Conservation (phyloP, 2,329 filamentous ascomycete species). For the Neopestalotiopsis clavispora region DNA sequence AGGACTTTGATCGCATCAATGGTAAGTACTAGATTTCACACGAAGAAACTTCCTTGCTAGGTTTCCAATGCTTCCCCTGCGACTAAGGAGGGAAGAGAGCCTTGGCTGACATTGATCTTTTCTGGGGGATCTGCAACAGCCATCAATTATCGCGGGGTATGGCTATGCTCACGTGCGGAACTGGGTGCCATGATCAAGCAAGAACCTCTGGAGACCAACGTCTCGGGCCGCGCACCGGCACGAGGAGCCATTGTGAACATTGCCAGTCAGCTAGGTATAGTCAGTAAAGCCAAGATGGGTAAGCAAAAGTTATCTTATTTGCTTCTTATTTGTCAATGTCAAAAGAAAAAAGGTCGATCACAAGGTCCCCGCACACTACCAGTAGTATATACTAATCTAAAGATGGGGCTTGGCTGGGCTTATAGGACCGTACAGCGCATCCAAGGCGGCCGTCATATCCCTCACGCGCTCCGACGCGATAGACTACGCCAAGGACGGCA, state of each 20-base stretch:
- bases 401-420: not conserved
- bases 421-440: slow-evolving; percentile 57
- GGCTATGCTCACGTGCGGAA: slow-evolving; percentile 50
- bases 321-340: not conserved
- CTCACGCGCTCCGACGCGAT: slow-evolving; percentile 62
- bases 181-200: slow-evolving; percentile 51
- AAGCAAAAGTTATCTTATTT: not conserved
- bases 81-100: not conserved
- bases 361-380: not conserved
- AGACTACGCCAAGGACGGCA: slow-evolving; percentile 52
- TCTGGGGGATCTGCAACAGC: slow-evolving; percentile 3
- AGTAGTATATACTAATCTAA: not conserved
- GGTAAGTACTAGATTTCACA: slow-evolving; percentile 22
- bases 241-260: slow-evolving; percentile 57
- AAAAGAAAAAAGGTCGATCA: not conserved
- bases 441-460: slow-evolving; percentile 62
- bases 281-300: slow-evolving; percentile 46
- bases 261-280: slow-evolving; percentile 55
- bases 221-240: slow-evolving; percentile 34
- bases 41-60: too few relatives aligned
- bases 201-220: slow-evolving; percentile 44
- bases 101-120: not conserved
- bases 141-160: slow-evolving; percentile 59
- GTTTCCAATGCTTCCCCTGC: too few relatives aligned
- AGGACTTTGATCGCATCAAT: slow-evolving; percentile 57